Base-by-base conservation (phyloP, 345 rosid genomes). In the Eutrema japonicum region DNA sequence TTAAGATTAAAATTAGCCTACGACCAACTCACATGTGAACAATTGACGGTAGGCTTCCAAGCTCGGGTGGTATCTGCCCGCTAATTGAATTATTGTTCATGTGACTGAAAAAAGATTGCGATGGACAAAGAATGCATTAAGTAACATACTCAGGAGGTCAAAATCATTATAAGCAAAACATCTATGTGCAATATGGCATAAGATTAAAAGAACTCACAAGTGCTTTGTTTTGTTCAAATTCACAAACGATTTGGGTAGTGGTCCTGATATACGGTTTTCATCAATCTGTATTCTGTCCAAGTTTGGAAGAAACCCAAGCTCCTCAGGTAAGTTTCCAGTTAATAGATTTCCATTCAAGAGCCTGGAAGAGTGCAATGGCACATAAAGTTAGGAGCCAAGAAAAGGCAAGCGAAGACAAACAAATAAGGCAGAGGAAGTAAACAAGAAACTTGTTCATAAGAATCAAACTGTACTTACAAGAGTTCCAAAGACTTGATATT, bases 31-130 rank as follows among this genome's bases (percentile, higher is more conserved):
- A 95, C 99, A 95, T 76, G 92, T 95, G 99, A 83, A 92, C 82
- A 77, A 95, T 93, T 43, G 35, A 80, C 0, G 97, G 96, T 65
- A 95, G 75, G 79, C 81, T 85, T 65, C 96, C 87, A 47, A 95
- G 83, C 74, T 92, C 97, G 2, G 87, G 82, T 0, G 99, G 99
- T 68, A 95, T 88, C 83, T 83, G 89, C 30, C 99, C 99, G 38
- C 96, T 92, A 36, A 95, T 84, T 51, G 97, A 95, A 79, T 95
- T 95, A 81, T 95, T 95, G 77, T 95, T 95, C 97, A 95, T 87
- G 84, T 95, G 99, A 85, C 97, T 95, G 87, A 4, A 66, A 74
- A 72, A 80, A 71, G 59, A 79, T 70, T 70, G 58, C 41, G 49
- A 78, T 43, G 36, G 62, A 63, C 63, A 76, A 68, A 62, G 49